Evolutionary conservation across 2,329 filamentous ascomycete species (phyloP).

Genomic region (Colletotrichum spinosum): DNA sequence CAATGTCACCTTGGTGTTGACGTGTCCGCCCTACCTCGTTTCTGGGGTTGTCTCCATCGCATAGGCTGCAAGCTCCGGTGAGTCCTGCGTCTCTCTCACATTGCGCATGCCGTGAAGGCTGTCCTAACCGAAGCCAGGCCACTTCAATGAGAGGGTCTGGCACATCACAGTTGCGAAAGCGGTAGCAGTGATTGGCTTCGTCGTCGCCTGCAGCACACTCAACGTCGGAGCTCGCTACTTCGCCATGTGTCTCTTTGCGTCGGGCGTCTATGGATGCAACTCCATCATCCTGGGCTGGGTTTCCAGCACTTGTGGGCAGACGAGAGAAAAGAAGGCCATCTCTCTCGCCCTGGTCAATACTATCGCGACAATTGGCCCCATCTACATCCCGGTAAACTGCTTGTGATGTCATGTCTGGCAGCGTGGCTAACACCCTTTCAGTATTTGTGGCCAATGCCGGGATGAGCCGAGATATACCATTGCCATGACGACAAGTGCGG

Average conservation of each 20-base stretch:
- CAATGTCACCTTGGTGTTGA: slow-evolving; percentile 57
- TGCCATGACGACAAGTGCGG: slow-evolving; percentile 38
- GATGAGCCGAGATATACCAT: slow-evolving; percentile 34
- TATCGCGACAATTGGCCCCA: slow-evolving; percentile 34
- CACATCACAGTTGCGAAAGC: slow-evolving; percentile 52
- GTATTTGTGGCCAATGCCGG: slow-evolving; percentile 20
- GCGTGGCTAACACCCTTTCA: not conserved
- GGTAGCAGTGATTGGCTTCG: slow-evolving; percentile 53
- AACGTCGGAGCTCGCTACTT: slow-evolving; percentile 48
- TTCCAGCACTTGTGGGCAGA: slow-evolving; percentile 53
- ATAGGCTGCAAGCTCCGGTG: slow-evolving; percentile 55
- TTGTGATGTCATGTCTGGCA: not conserved
- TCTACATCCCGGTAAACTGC: slow-evolving; percentile 34
- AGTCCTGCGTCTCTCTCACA: not conserved
- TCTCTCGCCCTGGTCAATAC: slow-evolving; percentile 44
- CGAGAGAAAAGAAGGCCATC: slow-evolving; percentile 56
- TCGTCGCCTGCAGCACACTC: slow-evolving; percentile 46
- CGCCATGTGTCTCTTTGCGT: slow-evolving; percentile 49
- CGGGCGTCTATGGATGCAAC: slow-evolving; percentile 53
- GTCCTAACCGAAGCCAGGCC: slow-evolving; percentile 47
- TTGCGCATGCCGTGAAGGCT: slow-evolving; percentile 35
- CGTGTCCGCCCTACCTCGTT: slow-evolving; percentile 58
- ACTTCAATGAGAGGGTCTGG: slow-evolving; percentile 54
- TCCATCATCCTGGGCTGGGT: slow-evolving; percentile 57
- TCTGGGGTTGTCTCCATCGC: slow-evolving; percentile 55